Percentiles rank a stretch among this genome's conserved stretches.
Conservation (phyloP, 2,329 filamentous ascomycete genomes). For the Waltergamsia citrina region DNA sequence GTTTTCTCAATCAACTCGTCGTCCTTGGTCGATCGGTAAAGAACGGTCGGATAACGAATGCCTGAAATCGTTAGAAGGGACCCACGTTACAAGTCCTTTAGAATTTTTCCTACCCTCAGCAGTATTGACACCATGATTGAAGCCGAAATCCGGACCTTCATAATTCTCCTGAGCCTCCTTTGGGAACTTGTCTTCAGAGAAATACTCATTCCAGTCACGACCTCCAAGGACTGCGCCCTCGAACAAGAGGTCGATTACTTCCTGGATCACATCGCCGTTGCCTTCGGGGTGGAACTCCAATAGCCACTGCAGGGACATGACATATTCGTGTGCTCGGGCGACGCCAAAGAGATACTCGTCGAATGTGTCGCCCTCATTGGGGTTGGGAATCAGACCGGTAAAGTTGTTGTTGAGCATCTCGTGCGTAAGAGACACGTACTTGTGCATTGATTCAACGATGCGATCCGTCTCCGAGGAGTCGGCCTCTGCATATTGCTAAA, state of each 20-base stretch:
- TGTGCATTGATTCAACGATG: constrained; percentile 38
- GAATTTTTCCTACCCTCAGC: constrained; percentile 20
- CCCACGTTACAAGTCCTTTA: not conserved
- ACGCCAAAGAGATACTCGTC: constrained; percentile 21
- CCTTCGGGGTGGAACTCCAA: constrained; percentile 13
- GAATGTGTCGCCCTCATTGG: constrained; percentile 30
- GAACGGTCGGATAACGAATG: constrained; percentile 22
- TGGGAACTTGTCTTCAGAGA: constrained; percentile 12
- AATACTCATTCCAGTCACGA: constrained; percentile 22
- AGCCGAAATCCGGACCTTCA: constrained; percentile 15
- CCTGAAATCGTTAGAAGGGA: constrained; percentile 9
- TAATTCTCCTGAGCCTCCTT: not conserved
- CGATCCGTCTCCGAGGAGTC: constrained; percentile 28
- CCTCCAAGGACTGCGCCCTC: constrained; percentile 13
- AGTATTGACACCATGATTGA: constrained; percentile 26
- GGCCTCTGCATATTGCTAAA: constrained; percentile 35
- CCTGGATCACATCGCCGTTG: constrained; percentile 20
- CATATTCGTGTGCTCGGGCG: constrained; percentile 21
- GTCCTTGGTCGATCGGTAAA: constrained; percentile 25
- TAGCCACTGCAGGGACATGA: constrained; percentile 23
- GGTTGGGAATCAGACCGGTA: constrained; percentile 29
- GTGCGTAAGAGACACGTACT: constrained; percentile 37
- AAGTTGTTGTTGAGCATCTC: constrained; percentile 43
- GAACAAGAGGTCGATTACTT: constrained; percentile 24
- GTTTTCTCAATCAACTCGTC: constrained; percentile 19